A percentile compares a stretch with the other conserved stretches of the same genome.
These are phyloP conservation scores for Plasmodium vivax DNA, from an alignment of 169 alveolate genomes.

Conservation along the genomic window DNA sequence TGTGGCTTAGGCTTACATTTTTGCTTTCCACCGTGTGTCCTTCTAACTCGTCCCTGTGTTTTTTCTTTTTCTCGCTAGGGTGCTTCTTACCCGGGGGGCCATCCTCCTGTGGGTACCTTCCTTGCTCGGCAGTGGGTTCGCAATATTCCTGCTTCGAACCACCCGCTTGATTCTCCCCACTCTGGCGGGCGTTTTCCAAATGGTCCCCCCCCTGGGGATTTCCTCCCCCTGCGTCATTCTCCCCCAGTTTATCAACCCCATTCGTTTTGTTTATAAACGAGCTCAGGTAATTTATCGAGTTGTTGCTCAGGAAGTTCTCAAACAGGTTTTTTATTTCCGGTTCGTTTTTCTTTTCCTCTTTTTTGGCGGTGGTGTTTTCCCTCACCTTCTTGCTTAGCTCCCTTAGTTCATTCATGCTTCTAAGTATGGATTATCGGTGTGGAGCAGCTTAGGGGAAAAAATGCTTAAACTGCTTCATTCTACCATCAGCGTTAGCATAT, in stretches of 20 bases:
- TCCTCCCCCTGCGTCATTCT: slow-evolving; percentile 2
- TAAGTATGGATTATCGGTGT: background rate
- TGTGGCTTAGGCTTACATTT: background rate
- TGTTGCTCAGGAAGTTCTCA: slow-evolving; percentile 55
- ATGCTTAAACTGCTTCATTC: background rate
- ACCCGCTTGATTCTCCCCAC: background rate
- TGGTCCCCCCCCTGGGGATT: background rate
- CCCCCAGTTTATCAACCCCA: slow-evolving; percentile 8
- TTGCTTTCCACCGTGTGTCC: background rate
- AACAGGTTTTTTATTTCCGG: slow-evolving; percentile 70
- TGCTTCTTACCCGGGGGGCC: background rate
- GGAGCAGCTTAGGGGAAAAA: background rate
- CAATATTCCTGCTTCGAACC: background rate
- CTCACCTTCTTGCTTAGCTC: slow-evolving; percentile 62
- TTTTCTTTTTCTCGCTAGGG: slow-evolving; percentile 8
- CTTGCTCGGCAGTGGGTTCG: background rate
- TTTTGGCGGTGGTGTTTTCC: slow-evolving; percentile 53
- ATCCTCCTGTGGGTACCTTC: background rate
- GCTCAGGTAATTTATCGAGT: slow-evolving; percentile 70
- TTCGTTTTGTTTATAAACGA: slow-evolving; percentile 51
- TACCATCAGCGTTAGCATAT: background rate
- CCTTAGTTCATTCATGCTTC: slow-evolving; percentile 69
- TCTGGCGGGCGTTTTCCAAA: background rate
- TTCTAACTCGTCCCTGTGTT: background rate
- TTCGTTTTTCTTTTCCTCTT: slow-evolving; percentile 61